Base-by-base conservation (phyloP, 768 basidiomycete genomes). In the Cantharellus anzutake region DNA sequence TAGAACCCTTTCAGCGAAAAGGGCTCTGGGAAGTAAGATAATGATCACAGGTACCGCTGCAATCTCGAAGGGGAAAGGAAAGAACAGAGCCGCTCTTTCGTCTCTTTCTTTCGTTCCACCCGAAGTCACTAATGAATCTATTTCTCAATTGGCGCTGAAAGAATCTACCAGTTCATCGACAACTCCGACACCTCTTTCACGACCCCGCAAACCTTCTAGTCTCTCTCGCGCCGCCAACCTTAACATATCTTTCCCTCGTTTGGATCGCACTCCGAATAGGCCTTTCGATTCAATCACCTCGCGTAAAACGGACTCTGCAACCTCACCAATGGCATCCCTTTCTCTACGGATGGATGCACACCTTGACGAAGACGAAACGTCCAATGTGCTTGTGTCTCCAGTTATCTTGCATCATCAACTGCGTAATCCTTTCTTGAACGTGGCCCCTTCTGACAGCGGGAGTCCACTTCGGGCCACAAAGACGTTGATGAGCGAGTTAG, bases 401-500 rank as follows among this genome's bases (percentile, higher is more conserved):
- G 4, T 60, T 48, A 41, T 50, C 61, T 11, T 44, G 50, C 35
- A 34, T 29, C 16, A n/a, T 11, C 37, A n/a, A n/a, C 29, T 34
- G 11, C 53, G 16, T 11, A 11, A 4, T 38, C 44, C 40, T 62
- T 57, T 56, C 42, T 61, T 34, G 48, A 57, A 0, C 42, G 56
- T 20, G 52, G 41, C 29, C 42, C 61, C 11, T 60, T 53, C 34
- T 62, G 52, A 7, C 60, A 57, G 5, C 50, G 41, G 55, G 35
- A 55, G 42, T 51, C 39, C 11, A 16, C 16, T 50, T 62, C 58
- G 44, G 2, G 50, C 35, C 11, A 20, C 7, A 4, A 38, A 51
- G 20, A 51, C 60, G 3, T 44, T 62, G 35, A 57, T 50, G 41
- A 62, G 53, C 58, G 82, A 85, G 68, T 73, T 87, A 0, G 80